These are phyloP conservation scores for Ceratocystiopsis sp. DNA, from an alignment of 2,329 filamentous ascomycete genomes.

Conservation along the genomic window DNA sequence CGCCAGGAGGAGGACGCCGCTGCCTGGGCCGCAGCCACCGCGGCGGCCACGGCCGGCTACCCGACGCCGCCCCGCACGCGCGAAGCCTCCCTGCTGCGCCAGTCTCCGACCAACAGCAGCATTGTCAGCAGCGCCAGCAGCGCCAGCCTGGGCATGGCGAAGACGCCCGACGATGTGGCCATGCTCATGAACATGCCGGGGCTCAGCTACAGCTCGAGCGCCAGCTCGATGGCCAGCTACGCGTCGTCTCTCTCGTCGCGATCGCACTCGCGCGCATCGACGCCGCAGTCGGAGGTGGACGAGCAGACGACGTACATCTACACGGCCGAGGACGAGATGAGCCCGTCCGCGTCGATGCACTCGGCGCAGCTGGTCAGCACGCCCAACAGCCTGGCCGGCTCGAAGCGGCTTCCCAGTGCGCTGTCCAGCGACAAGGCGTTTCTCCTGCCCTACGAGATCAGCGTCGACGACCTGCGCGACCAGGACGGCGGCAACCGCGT, in stretches of 20 bases:
- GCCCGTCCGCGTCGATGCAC: slow-evolving; percentile 15
- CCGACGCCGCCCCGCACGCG: slow-evolving; percentile 27
- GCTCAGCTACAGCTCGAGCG: slow-evolving; percentile 25
- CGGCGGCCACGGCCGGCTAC: slow-evolving; percentile 19
- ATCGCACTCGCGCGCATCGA: slow-evolving; percentile 29
- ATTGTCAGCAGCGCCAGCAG: not conserved
- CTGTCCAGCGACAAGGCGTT: slow-evolving; percentile 5
- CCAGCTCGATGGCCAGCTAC: slow-evolving; percentile 27
- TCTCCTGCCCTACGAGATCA: slow-evolving; percentile 38
- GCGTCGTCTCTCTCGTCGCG: slow-evolving; percentile 30
- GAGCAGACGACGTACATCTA: slow-evolving; percentile 26
- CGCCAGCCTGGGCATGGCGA: not conserved
- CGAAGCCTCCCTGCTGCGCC: slow-evolving; percentile 10
- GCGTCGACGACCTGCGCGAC: slow-evolving; percentile 31
- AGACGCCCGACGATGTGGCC: slow-evolving; percentile 15
- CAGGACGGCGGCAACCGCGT: slow-evolving; percentile 32
- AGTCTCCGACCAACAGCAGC: not conserved
- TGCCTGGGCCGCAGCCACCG: slow-evolving; percentile 9
- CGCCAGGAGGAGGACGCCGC: slow-evolving; percentile 20
- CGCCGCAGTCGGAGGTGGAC: slow-evolving; percentile 22
- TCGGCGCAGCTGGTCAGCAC: slow-evolving; percentile 20
- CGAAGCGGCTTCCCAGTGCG: slow-evolving; percentile 3
- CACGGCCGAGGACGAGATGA: slow-evolving; percentile 26
- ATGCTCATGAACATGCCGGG: slow-evolving; percentile 22
- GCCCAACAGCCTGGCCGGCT: slow-evolving; percentile 8